Evolutionary conservation across 23 red algal species (phyloP), one percentile per base, ranked within the genome.

Genomic region (Pyropia haitanensis): DNA sequence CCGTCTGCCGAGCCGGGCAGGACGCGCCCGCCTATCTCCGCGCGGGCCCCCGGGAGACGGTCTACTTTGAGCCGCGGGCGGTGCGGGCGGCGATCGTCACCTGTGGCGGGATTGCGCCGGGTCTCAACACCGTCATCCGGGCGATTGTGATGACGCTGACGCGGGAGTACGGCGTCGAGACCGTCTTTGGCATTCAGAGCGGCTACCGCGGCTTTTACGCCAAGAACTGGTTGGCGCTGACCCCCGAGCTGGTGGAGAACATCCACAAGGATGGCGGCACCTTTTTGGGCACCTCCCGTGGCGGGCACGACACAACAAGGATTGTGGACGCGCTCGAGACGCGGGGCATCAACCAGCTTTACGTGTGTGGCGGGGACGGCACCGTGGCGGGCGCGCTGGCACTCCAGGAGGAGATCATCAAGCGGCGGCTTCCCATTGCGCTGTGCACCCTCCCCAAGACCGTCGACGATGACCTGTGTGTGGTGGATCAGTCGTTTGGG

Each of bases 181-280:
- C 69, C 49, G 75, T 96, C 13, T 89, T 89, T 46, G 92, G 84
- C 25, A 72, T 96, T 2, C 77, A 58, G 28, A 72, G 83, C 53
- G 92, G 92, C 7, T 96, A 89, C 50, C 83, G 92, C 19, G 92
- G 92, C 34, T 96, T 96, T 68, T 96, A 96, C 75, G 50, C 44
- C 65, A 32, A 63, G 29, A 75, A 63, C 56, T 89, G 84, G 84
- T 53, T 32, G 28, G 67, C 67, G 66, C 51, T 89, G 17, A 85
- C 58, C 7, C 63, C 59, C 3, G 92, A 96, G 34, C 60, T 39
- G 34, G 72, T 90, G 5, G 71, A 72, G 39, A 65, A 63, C 33
- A 76, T 90, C 18, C 84, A 96, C 54, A 81, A 89, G 53, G 51
- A 56, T 12, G 92, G 92, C 67, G 92, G 92, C 28, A 89, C 76